Percentiles rank a stretch among this genome's conserved stretches.
These are phyloP conservation scores for Microbotryum saponariae DNA, from an alignment of 1,284 basidiomycete genomes.

Conservation along the genomic window DNA sequence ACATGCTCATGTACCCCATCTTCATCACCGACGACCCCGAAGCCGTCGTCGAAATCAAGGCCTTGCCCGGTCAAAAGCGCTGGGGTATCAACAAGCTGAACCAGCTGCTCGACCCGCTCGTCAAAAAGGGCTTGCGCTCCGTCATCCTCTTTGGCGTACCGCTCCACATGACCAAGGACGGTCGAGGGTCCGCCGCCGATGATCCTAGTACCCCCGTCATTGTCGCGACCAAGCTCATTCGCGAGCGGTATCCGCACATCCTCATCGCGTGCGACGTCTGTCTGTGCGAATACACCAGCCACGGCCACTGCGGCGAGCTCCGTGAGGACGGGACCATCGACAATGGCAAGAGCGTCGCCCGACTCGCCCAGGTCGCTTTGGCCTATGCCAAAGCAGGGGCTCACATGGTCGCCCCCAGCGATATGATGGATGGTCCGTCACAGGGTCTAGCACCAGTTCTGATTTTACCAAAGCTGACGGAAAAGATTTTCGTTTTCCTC, in stretches of 20 bases:
- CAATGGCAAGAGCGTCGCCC: constrained; percentile 64
- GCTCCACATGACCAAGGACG: constrained; percentile 61
- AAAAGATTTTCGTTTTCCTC: background rate
- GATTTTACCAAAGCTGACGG: background rate
- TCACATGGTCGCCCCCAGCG: constrained; percentile 95
- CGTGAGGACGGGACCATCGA: constrained; percentile 43
- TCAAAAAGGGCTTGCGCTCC: constrained; percentile 79
- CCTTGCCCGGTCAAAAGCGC: constrained; percentile 75
- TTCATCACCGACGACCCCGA: constrained; percentile 90
- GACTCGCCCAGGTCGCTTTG: constrained; percentile 86
- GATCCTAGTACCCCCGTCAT: constrained; percentile 88
- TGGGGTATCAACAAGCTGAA: constrained; percentile 95
- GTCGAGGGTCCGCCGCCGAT: constrained; percentile 75
- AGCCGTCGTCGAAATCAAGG: constrained; percentile 63
- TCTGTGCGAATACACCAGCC: constrained; percentile 98
- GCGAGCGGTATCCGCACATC: constrained; percentile 66
- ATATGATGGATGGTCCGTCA: constrained; percentile 92
- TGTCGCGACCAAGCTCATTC: constrained; percentile 70
- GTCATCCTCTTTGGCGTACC: constrained; percentile 98
- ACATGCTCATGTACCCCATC: constrained; percentile 95
- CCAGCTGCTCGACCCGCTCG: constrained; percentile 74
- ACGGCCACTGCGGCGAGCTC: constrained; percentile 80
- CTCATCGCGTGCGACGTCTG: constrained; percentile 94
- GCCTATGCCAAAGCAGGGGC: constrained; percentile 90
- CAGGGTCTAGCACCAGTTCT: too few species aligned